Evolutionary conservation across 2,329 filamentous ascomycete genomes (phyloP).

Genomic region (Byssoonygena ceratinophila): DNA sequence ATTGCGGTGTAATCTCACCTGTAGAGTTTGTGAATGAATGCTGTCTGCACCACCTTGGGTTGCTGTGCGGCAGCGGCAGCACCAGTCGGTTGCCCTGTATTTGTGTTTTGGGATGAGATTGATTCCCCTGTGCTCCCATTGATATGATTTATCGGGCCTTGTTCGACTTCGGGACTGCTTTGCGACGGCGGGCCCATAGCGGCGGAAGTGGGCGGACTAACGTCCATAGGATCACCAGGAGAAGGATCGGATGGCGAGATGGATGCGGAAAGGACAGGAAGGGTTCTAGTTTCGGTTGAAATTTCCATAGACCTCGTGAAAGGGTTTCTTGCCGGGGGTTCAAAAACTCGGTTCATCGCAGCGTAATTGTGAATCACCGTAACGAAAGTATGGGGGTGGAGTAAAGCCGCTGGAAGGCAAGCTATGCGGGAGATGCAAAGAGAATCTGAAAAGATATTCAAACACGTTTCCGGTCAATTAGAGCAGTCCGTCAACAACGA

Average conservation of each 20-base stretch:
- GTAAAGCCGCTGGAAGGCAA: not conserved
- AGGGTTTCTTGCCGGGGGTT: conserved; percentile 36
- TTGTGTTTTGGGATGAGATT: conserved; percentile 21
- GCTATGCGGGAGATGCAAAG: not conserved
- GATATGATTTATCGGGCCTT: conserved; percentile 24
- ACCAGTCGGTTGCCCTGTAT: conserved; percentile 28
- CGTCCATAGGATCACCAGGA: conserved; percentile 45
- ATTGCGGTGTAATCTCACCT: conserved; percentile 51
- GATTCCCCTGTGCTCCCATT: conserved; percentile 17
- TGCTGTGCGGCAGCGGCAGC: conserved; percentile 59
- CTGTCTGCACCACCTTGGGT: conserved; percentile 95
- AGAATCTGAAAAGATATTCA: not conserved
- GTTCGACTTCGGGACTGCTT: conserved; percentile 42
- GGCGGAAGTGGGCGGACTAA: conserved; percentile 39
- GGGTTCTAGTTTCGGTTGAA: conserved; percentile 40
- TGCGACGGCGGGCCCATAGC: conserved; percentile 42
- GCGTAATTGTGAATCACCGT: not conserved
- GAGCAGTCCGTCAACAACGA: not conserved
- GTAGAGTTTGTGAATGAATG: conserved; percentile 98
- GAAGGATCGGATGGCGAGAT: conserved; percentile 35
- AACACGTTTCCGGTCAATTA: not conserved
- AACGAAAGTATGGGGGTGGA: not conserved
- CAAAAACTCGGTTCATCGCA: conserved; percentile 35
- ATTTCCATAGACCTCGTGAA: conserved; percentile 35
- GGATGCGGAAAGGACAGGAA: conserved; percentile 43